phyloP scores from a whole-genome alignment of 805 yeast genomes.

The Blastobotrys peoriensis region DNA sequence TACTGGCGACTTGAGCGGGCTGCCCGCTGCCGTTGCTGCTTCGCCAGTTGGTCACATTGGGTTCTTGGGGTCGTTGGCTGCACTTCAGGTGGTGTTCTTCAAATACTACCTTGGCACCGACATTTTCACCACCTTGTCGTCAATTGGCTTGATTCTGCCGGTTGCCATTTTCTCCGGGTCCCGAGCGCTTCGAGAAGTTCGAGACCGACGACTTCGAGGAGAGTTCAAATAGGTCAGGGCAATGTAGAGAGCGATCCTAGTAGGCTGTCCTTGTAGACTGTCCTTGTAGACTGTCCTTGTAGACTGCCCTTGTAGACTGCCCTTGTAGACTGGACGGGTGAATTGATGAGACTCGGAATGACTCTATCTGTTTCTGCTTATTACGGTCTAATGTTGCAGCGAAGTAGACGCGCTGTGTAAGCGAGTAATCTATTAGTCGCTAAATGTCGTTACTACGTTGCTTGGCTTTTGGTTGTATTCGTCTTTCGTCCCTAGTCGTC shows the following conservation, averaged over 20 bases:
- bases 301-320: too few species aligned
- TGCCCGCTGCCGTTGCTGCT: slow-evolving; percentile 28
- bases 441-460: too few species aligned
- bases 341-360: too few species aligned
- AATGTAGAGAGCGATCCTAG: too few species aligned
- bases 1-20: slow-evolving; percentile 27
- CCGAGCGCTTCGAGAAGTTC: slow-evolving; percentile 50
- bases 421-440: too few species aligned
- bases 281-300: too few species aligned
- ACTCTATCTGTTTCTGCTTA: too few species aligned
- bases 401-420: too few species aligned
- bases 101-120: slow-evolving; percentile 54
- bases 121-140: slow-evolving; percentile 52
- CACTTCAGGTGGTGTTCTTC: slow-evolving; percentile 49
- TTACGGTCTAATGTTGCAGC: too few species aligned
- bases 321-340: too few species aligned
- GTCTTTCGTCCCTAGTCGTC: slow-evolving; percentile 15
- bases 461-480: too few species aligned
- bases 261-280: too few species aligned
- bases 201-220: slow-evolving; percentile 22
- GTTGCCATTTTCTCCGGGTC: slow-evolving; percentile 58
- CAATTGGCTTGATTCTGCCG: slow-evolving; percentile 43
- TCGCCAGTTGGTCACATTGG: slow-evolving; percentile 34
- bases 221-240: slow-evolving; percentile 3
- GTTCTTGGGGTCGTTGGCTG: slow-evolving; percentile 43